A percentile compares a stretch with the other conserved stretches of the same genome.
These are phyloP conservation scores for Ascochyta rabiei DNA, from an alignment of 2,329 filamentous ascomycete genomes.

Conservation along the genomic window DNA sequence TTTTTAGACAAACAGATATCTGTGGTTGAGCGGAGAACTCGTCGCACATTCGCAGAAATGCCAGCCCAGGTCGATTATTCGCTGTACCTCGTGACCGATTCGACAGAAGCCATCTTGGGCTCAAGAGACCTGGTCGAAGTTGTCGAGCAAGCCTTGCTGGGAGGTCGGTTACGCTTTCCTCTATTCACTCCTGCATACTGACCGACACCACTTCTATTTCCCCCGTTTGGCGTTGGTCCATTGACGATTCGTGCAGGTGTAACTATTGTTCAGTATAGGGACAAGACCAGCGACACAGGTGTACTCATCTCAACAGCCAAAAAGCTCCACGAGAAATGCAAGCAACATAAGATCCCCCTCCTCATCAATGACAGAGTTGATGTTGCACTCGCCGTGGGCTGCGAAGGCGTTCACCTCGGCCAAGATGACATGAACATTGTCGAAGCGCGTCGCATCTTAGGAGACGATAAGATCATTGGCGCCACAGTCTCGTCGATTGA, in stretches of 20 bases:
- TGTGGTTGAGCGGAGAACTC: not conserved
- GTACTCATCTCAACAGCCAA: constrained; percentile 72
- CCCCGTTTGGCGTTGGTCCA: not conserved
- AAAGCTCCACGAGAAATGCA: constrained; percentile 73
- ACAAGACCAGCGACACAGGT: constrained; percentile 80
- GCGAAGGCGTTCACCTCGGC: constrained; percentile 91
- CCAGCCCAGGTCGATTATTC: constrained; percentile 69
- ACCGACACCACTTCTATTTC: not conserved
- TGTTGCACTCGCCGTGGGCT: constrained; percentile 82
- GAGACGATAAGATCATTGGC: constrained; percentile 80
- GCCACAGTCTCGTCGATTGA: constrained; percentile 78
- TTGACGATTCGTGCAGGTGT: constrained; percentile 56
- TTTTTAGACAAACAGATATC: not conserved
- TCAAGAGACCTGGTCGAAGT: constrained; percentile 71
- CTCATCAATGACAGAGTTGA: constrained; percentile 94
- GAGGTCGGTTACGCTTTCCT: constrained; percentile 58
- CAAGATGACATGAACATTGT: constrained; percentile 85
- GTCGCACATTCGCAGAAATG: constrained; percentile 45
- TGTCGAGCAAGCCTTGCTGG: constrained; percentile 75
- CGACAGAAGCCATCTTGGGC: constrained; percentile 82
- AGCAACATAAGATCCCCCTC: constrained; percentile 72
- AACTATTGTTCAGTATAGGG: constrained; percentile 86
- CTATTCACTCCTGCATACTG: not conserved
- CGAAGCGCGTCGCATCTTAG: constrained; percentile 74
- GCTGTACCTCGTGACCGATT: constrained; percentile 91